phyloP scores from a whole-genome alignment of 805 yeast genomes.

The Lachancea meyersii region DNA sequence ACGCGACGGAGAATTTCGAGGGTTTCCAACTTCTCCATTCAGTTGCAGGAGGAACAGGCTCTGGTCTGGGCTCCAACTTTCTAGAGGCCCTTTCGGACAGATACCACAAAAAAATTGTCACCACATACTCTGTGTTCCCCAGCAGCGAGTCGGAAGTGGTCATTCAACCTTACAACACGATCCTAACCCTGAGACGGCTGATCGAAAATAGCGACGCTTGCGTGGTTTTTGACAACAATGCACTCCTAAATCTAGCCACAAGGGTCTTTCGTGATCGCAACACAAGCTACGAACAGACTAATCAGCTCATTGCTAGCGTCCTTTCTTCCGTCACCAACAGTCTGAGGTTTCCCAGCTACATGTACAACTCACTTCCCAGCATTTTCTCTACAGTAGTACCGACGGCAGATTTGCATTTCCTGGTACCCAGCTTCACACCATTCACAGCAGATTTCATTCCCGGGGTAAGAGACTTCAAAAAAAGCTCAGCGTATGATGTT shows the following conservation, averaged over 20 bases:
- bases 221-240: conserved; percentile 87
- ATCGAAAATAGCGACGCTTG: conserved; percentile 82
- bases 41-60: conserved; percentile 98
- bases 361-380: conserved; percentile 80
- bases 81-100: conserved; percentile 75
- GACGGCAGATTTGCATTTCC: conserved; percentile 73
- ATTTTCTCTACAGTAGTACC: conserved; percentile 79
- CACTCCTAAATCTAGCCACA: conserved; percentile 67
- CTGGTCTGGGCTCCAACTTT: conserved; percentile 84
- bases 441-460: conserved; percentile 62
- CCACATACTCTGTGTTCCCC: conserved; percentile 85
- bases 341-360: conserved; percentile 82
- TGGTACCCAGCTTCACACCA: conserved; percentile 71
- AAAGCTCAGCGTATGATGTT: conserved; percentile 78
- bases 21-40: conserved; percentile 90
- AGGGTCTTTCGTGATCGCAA: conserved; percentile 48
- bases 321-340: conserved; percentile 83
- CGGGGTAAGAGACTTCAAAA: conserved; percentile 53
- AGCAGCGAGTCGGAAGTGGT: conserved; percentile 85
- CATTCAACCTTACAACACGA: conserved; percentile 91
- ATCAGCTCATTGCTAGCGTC: conserved; percentile 78
- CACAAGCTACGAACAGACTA: conserved; percentile 71
- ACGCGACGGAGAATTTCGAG: conserved; percentile 80
- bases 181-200: conserved; percentile 73
- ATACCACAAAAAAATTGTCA: conserved; percentile 73